phyloP scores from a whole-genome alignment of 225 moss, liverwort and hornwort genomes.

The Takakia lepidozioides region DNA sequence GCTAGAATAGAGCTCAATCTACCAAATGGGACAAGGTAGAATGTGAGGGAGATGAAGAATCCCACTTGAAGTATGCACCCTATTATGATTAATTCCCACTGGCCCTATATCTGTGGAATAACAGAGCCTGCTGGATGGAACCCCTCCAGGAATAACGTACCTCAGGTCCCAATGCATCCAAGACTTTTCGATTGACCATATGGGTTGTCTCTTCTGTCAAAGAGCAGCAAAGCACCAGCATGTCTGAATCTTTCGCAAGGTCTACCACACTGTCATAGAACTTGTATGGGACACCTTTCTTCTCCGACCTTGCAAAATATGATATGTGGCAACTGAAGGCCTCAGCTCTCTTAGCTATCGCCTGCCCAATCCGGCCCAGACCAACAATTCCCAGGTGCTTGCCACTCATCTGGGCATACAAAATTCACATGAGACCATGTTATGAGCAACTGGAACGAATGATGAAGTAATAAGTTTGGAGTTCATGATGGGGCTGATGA shows the following conservation, averaged over 20 bases:
- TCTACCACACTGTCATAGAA: conserved; percentile 55
- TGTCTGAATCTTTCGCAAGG: conserved; percentile 56
- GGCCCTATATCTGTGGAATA: not conserved
- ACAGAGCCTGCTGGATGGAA: not conserved
- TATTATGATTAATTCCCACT: not conserved
- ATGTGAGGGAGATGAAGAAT: too few species aligned
- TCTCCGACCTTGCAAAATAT: conserved; percentile 60
- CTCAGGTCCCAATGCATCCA: conserved; percentile 81
- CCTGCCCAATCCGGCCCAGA: conserved; percentile 70
- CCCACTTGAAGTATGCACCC: not conserved
- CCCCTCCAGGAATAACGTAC: conserved; percentile 15
- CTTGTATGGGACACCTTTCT: conserved; percentile 44
- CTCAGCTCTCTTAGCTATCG: conserved; percentile 67
- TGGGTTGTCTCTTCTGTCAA: conserved; percentile 48
- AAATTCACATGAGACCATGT: too few species aligned
- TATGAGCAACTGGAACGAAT: too few species aligned
- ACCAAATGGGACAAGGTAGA: too few species aligned
- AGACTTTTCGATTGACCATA: conserved; percentile 60
- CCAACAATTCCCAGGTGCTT: conserved; percentile 83
- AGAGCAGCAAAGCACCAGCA: conserved; percentile 61
- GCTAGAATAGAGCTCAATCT: too few species aligned
- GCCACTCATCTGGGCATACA: conserved; percentile 82
- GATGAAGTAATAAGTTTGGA: too few species aligned
- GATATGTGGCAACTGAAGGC: conserved; percentile 60
- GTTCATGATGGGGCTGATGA: too few species aligned